A percentile compares a stretch with the other conserved stretches of the same genome.
phyloP scores from a whole-genome alignment of 163 green algal species.

The Volvox carteri region DNA sequence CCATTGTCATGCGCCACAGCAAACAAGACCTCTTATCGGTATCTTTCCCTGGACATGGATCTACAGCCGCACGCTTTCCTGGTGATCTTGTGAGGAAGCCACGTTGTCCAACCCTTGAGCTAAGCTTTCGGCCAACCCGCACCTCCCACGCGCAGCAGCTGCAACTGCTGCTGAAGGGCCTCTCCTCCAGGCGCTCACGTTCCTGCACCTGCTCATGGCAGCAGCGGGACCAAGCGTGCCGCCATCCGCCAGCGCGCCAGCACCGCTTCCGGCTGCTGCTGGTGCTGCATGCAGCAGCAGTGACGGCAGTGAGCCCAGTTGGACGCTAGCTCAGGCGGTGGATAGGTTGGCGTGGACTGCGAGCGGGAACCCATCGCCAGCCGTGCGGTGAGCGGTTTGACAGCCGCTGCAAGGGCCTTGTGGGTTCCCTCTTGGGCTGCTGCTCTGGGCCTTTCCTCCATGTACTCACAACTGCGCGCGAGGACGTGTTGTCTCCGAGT shows the following conservation, averaged over 20 bases:
- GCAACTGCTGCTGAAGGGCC: background rate
- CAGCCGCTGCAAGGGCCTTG: too few relatives aligned
- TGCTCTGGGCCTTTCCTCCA: too few relatives aligned
- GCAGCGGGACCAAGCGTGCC: background rate
- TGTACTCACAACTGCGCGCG: too few relatives aligned
- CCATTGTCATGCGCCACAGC: too few relatives aligned
- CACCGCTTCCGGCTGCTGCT: background rate
- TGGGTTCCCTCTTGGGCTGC: too few relatives aligned
- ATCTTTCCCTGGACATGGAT: too few relatives aligned
- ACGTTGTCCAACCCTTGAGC: too few relatives aligned
- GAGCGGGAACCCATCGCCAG: background rate
- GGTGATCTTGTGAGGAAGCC: too few relatives aligned
- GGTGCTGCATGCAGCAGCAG: background rate
- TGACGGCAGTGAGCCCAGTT: background rate
- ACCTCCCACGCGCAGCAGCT: too few relatives aligned
- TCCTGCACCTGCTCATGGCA: constrained; percentile 34
- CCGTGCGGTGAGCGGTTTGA: constrained; percentile 3
- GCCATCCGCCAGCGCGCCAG: background rate
- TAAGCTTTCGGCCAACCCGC: too few relatives aligned
- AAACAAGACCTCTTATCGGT: too few relatives aligned
- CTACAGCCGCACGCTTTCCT: background rate
- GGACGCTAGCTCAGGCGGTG: constrained; percentile 12
- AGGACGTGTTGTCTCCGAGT: too few relatives aligned
- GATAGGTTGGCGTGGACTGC: background rate
- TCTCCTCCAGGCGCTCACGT: constrained; percentile 33